Base-by-base conservation (phyloP, 495 filamentous ascomycete genomes). In the Trichocladium uniseriatum region DNA sequence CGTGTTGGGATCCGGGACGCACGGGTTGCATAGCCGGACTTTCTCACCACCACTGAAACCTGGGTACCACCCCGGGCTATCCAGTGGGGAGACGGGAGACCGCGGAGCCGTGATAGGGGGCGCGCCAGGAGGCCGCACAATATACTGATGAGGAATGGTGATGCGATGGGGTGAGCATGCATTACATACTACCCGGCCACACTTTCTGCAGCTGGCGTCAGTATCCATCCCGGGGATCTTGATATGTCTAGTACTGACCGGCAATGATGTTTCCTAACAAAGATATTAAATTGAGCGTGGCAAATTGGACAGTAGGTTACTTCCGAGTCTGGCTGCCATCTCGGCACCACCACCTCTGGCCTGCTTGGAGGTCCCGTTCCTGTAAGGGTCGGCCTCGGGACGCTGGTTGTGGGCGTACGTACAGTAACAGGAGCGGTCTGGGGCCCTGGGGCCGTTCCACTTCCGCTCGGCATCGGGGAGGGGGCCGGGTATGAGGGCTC, bases 131-230 rank as follows among this genome's bases (percentile, higher is more conserved):
- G 89, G 89, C 36, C 82, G 86, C 14, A 98, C 92, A 42, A 97
- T 92, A 61, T 84, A 97, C 51, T 92, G 87, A 45, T 87, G 77
- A 1, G 92, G 94, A 48, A 98, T 95, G 1, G 84, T 94, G 60
- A 98, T 97, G 35, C 87, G 80, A 65, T 97, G 91, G 5, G 94
- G 92, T 4, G 94, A 97, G 67, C 92, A 98, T 15, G 78, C 69
- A 45, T 83, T 79, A 64, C 92, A 98, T 13, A 98, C 94, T 1
- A 98, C 94, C 24, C 90, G 77, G 6, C 92, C 92, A 65, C 92
- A 98, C 72, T 95, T 96, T 44, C 90, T 89, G 51, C 8, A 10
- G 18, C 28, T 1, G 11, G 21, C 8, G 51, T 57, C 20, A 54
- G 51, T 21, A 20, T 31, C 43, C 13, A 2, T 16, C 13, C 28